phyloP scores from a whole-genome alignment of 345 rosid species.

The Melaleuca alternifolia region DNA sequence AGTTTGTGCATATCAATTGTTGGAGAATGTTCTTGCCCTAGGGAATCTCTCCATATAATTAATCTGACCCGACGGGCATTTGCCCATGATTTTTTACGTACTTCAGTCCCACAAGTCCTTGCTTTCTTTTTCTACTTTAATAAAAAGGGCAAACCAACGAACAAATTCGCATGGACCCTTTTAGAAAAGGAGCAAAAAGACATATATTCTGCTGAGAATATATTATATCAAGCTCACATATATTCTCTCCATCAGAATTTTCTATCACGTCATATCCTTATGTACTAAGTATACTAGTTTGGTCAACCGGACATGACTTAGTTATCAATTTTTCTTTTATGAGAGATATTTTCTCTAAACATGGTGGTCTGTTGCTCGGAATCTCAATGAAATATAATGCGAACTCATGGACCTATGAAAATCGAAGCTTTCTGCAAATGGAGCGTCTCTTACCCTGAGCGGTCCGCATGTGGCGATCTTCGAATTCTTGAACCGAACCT shows the following conservation, averaged over 20 bases:
- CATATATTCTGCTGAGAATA: neutral
- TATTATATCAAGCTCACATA: neutral
- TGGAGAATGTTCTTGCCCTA: neutral
- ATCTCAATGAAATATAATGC: neutral
- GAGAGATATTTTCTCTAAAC: neutral
- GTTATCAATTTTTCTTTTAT: neutral
- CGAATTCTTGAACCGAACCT: neutral
- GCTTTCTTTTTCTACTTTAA: neutral
- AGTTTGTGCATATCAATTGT: neutral
- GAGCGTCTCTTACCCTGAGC: neutral
- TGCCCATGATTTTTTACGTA: neutral
- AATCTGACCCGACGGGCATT: neutral
- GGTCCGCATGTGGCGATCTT: neutral
- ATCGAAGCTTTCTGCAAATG: neutral
- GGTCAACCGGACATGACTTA: neutral
- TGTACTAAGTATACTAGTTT: neutral
- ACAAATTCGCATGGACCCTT: neutral
- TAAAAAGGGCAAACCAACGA: neutral
- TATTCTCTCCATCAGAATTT: neutral
- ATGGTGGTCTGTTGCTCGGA: rapidly evolving
- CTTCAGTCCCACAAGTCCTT: neutral
- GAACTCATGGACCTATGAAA: neutral
- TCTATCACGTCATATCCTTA: neutral
- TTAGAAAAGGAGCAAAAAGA: neutral
- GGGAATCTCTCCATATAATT: neutral